phyloP scores from a whole-genome alignment of 106 monocot genomes.

The Dioscorea alata region DNA sequence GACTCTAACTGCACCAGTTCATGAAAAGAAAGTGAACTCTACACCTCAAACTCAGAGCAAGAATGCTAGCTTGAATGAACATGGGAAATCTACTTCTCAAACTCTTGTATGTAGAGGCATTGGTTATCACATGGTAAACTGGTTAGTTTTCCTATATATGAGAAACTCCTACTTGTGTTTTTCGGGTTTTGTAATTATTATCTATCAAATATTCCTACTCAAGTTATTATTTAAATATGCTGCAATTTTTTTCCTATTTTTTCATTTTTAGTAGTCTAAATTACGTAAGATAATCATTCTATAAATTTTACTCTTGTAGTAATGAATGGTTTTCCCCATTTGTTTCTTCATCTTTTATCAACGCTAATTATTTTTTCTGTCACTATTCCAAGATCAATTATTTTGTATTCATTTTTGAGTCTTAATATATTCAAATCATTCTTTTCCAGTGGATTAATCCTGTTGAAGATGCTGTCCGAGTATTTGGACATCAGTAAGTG shows the following conservation, averaged over 20 bases:
- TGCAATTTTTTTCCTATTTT: no score
- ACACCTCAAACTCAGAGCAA: conserved; percentile 11
- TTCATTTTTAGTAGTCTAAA: no score
- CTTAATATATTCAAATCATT: conserved; percentile 4
- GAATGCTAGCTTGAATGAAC: conserved; percentile 23
- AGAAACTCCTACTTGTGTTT: background rate
- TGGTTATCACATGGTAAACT: conserved; percentile 99
- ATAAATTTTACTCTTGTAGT: no score
- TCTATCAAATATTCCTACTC: no score
- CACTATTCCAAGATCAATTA: no score
- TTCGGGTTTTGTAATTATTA: no score
- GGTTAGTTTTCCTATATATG: conserved; percentile 63
- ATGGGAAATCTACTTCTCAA: conserved; percentile 48
- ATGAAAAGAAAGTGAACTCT: conserved; percentile 29
- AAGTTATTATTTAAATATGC: no score
- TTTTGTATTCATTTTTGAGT: no score
- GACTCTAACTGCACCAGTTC: conserved; percentile 12
- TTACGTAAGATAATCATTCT: no score
- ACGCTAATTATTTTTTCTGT: no score
- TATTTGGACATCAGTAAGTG: conserved; percentile 87
- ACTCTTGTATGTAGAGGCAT: conserved; percentile 68
- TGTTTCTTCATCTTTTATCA: no score
- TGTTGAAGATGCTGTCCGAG: conserved; percentile 88
- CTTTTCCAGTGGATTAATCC: conserved; percentile 82
- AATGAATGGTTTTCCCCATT: no score